A percentile compares a stretch with the other conserved stretches of the same genome.
Conservation (phyloP, 177 flowering plant genomes). For the Vitis hybrid region DNA sequence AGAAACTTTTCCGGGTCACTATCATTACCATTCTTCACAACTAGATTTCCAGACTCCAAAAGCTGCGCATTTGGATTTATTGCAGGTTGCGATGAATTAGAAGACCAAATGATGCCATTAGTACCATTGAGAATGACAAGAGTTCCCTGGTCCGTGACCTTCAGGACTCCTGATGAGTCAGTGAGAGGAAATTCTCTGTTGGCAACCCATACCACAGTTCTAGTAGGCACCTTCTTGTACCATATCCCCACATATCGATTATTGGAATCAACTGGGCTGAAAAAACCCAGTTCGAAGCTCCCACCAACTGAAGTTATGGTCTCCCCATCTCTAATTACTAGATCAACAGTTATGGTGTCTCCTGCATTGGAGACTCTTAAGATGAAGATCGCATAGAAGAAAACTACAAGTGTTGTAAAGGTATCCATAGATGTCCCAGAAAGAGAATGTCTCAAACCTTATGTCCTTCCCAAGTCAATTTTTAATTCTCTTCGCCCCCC, state of each 20-base stretch:
- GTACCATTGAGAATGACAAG: constrained; percentile 6
- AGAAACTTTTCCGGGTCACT: neutral
- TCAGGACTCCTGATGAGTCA: constrained; percentile 8
- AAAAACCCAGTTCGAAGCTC: constrained; percentile 29
- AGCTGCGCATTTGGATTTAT: constrained; percentile 13
- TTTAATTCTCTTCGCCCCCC: too few relatives aligned
- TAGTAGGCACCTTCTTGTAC: constrained; percentile 14
- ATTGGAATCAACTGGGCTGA: constrained; percentile 16
- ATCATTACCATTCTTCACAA: constrained; percentile 7
- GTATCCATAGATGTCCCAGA: too few relatives aligned
- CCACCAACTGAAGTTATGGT: constrained; percentile 27
- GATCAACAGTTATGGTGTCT: neutral
- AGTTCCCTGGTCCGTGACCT: constrained; percentile 2
- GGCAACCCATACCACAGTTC: constrained; percentile 21
- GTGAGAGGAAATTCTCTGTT: constrained; percentile 15
- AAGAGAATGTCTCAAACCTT: too few relatives aligned
- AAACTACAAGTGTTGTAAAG: too few relatives aligned
- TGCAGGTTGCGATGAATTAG: constrained; percentile 10
- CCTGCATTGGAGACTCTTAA: neutral
- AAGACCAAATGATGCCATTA: constrained; percentile 14
- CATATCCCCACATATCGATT: constrained; percentile 28
- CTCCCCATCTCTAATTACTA: constrained; percentile 6
- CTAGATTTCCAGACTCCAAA: constrained; percentile 25
- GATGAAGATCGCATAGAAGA: too few relatives aligned
- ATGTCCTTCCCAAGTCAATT: too few relatives aligned